Base-by-base conservation (phyloP, 768 basidiomycete species). In the Baorangia bicolor region DNA sequence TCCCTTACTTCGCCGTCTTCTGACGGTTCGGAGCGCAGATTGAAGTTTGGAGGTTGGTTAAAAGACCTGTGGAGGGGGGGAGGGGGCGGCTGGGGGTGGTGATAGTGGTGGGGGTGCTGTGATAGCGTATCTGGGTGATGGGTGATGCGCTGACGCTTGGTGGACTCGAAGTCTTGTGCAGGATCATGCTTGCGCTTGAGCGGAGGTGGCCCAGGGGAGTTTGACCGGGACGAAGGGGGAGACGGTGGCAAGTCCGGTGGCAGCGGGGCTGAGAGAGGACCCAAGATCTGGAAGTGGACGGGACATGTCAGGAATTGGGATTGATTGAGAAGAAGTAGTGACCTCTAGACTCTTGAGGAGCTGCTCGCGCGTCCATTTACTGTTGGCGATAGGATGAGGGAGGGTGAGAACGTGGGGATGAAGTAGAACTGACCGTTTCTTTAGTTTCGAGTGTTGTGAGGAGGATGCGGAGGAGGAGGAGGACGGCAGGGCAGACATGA, bases 1-100 rank as follows among this genome's bases (percentile, higher is more conserved):
- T 80, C 79, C 53, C 69, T 72, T 10, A 81, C 72, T 58, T 79
- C 78, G 35, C 79, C 78, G 54, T 79, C 79, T 56, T 80, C 79
- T 34, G 73, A 64, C 4, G 77, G 75, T 37, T 81, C 77, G 50
- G 75, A 69, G 56, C 77, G 70, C 35, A 69, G 56, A 43, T 62
- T 65, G 51, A 61, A 67, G 61, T 41, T 56, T 42, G 64, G n/a
- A 1, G 63, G 51, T 35, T 53, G 59, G 55, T 59, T 68, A 34
- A 68, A 58, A 42, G 64, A n/a, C 63, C 60, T 63, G 49, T 58
- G 58, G 33, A 37, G 56, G 43, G 56, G 37, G 27, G 61, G 61
- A 21, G 55, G 60, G 10, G 63, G 66, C 12, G 61, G 64, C 53
- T 66, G 70, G 44, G 60, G 56, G 49, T 49, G 66, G 56, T 66